Base-by-base conservation (phyloP, 139 green algal species). In the Micractinium conductrix region DNA sequence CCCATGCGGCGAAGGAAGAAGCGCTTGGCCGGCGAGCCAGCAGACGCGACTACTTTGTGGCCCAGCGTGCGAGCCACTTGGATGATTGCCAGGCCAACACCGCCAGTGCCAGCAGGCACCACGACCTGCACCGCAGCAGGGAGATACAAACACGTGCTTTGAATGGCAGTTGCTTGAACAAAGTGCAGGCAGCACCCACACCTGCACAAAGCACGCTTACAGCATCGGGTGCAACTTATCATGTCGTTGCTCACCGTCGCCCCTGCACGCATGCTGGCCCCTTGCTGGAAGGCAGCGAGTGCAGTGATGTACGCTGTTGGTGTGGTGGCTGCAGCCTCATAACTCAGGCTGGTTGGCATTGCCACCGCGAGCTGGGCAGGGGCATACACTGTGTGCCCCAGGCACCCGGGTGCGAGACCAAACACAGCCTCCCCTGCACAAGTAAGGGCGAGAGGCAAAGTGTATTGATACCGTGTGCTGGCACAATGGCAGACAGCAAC, bases 41-140 rank as follows among this genome's bases (percentile, higher is more conserved):
- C 90, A 28, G 92, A 95, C 33, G 80, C 84, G 6, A 92, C 19
- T 16, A 93, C 87, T 16, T 4, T 12, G 21, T 73, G 83, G 10
- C 70, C 69, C 26, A 83, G 53, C 28, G 58, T 24, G 4, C 16
- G 7, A n/a, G 83, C 70, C 16, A 83, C 26, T 76, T 92, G 88
- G 37, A 93, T 74, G 0, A 84, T 91, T 21, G 93, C 91, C 35
- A 97, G 84, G 35, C 94, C 94, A 74, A 97, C 93, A 40, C 94
- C 94, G 12, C 94, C 94, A n/a, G n/a, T n/a, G n/a, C n/a, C n/a
- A n/a, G n/a, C n/a, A n/a, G n/a, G n/a, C n/a, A n/a, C n/a, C n/a
- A 16, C 93, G 91, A 21, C 91, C 94, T 44, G 92, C 93, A 44
- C 93, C n/a, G n/a, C n/a, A n/a, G n/a, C n/a, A n/a, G n/a, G n/a